These are phyloP conservation scores for Coprinopsis marcescibilis DNA, from an alignment of 768 basidiomycete species.

Conservation along the genomic window DNA sequence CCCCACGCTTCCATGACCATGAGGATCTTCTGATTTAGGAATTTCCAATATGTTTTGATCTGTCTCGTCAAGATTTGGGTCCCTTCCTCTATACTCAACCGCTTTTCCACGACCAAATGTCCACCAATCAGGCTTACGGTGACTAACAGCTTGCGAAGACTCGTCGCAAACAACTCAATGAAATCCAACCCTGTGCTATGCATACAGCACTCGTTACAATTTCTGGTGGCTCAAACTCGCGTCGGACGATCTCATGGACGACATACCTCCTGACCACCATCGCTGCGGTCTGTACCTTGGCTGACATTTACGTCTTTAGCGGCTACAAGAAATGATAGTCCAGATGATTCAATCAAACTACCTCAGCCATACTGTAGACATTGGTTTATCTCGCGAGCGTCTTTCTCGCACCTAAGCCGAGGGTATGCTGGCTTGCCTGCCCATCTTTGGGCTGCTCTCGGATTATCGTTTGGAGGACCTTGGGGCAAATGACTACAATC, in stretches of 20 bases:
- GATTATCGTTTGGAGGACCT: no score
- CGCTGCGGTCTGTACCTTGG: not conserved
- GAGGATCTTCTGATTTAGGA: no score
- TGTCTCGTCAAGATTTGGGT: not conserved
- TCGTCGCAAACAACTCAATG: not conserved
- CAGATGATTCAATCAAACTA: not conserved
- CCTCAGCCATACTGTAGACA: not conserved
- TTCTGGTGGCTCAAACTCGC: not conserved
- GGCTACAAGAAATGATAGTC: not conserved
- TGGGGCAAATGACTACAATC: no score
- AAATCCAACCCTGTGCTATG: not conserved
- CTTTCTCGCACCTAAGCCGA: not conserved
- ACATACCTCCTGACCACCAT: not conserved
- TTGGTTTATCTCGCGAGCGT: not conserved
- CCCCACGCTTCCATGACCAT: no score
- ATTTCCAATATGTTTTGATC: no score
- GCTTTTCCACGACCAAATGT: not conserved
- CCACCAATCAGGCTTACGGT: not conserved
- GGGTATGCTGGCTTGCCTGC: not conserved
- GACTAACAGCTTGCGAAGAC: not conserved
- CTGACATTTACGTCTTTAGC: not conserved
- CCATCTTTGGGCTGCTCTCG: no score
- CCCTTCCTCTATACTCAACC: not conserved
- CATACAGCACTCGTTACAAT: not conserved
- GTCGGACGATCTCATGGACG: not conserved